phyloP scores from a whole-genome alignment of 495 filamentous ascomycete genomes.

The Physcia stellaris region DNA sequence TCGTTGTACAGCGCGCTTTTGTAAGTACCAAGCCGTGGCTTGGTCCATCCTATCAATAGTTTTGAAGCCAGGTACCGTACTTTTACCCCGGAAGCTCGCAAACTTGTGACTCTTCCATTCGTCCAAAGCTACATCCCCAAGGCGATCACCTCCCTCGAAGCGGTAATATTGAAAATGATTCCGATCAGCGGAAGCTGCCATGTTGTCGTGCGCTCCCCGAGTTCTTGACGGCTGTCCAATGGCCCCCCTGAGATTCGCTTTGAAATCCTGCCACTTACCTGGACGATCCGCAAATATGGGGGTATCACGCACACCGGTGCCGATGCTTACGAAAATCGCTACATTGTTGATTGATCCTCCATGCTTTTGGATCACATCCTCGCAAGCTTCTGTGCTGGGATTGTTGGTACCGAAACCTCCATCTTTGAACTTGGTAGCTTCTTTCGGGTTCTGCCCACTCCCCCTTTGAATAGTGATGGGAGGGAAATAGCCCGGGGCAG shows the following conservation, averaged over 20 bases:
- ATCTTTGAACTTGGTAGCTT: constrained; percentile 11
- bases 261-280: background rate
- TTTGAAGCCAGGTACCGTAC: background rate
- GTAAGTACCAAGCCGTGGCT: background rate
- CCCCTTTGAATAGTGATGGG: constrained; percentile 12
- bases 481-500: constrained; percentile 36
- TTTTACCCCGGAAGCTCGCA: background rate
- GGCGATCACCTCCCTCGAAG: constrained; percentile 3
- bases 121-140: constrained; percentile 1
- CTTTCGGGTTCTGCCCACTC: background rate
- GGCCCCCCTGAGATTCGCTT: background rate
- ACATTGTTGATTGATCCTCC: constrained; percentile 2
- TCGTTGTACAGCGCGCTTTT: background rate
- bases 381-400: constrained; percentile 11
- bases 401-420: constrained; percentile 18
- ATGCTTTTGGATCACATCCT: constrained; percentile 8
- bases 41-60: constrained; percentile 1
- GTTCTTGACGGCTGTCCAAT: background rate
- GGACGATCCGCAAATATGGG: background rate
- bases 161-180: constrained; percentile 3
- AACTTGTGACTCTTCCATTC: constrained; percentile 4
- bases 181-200: background rate
- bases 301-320: constrained; percentile 1
- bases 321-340: constrained; percentile 7
- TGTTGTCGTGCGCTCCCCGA: background rate